Evolutionary conservation across 176 grass and related monocot genomes (phyloP), one percentile per base, ranked within the genome.

Genomic region (Oryza punctata): DNA sequence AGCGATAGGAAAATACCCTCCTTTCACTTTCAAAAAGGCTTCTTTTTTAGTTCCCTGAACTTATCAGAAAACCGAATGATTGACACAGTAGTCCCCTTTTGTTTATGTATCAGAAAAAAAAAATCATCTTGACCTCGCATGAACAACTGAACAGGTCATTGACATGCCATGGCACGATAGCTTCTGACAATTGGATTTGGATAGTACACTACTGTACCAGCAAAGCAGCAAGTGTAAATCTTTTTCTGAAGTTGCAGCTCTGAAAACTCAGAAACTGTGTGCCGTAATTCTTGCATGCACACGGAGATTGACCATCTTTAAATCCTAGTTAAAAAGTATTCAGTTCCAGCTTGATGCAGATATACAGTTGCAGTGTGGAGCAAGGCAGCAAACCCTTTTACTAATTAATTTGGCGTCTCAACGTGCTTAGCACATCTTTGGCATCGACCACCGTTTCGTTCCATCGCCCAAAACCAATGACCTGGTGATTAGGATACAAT

Each of bases 291-390:
- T 8, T 38, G 37, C 37, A 38, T 1, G 45, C 35, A 12, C 50
- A 82, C 25, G 9, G 43, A 54, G 32, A 52, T 54, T 76, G 71
- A 76, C 72, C 63, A 75, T 66, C 26, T 24, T 6, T 46, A 13
- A 24, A 43, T 6, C 33, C 45, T 28, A 23, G 49, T 6, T 52
- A 18, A 52, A 54, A 60, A 60, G 21, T 15, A 1, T 60, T 60
- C 49, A 13, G 11, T 25, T n/a, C 70, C 27, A 71, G 60, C 27
- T 37, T 12, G 35, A 5, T 78, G 46, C 46, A 54, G 11, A 3
- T 74, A 30, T 50, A 54, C 10, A 70, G 41, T 23, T 40, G 54
- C 54, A 23, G 21, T 10, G 19, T 60, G 54, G 21, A 60, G 19
- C 54, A 60, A 23, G 33, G 54, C 8, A 60, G 19, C 54, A 60